These are phyloP conservation scores for Chaetomiaceae sp. DNA, from an alignment of 2,329 filamentous ascomycete species.

Conservation along the genomic window DNA sequence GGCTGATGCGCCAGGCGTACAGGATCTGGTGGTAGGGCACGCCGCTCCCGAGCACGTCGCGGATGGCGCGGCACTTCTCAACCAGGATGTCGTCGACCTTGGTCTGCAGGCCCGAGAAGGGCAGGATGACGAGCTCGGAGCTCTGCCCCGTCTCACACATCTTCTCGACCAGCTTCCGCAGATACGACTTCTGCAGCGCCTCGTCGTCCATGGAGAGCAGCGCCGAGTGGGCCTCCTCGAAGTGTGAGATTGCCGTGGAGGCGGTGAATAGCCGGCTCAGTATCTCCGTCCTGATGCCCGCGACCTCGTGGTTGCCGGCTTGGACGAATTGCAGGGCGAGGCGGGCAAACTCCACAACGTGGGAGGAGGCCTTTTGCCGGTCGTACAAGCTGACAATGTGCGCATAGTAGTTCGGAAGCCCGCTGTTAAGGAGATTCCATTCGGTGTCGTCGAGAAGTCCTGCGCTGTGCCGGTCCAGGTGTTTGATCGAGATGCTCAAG, in stretches of 20 bases:
- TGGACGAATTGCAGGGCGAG: constrained; percentile 62
- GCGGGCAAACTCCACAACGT: constrained; percentile 76
- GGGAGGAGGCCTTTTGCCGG: constrained; percentile 66
- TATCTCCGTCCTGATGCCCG: constrained; percentile 56
- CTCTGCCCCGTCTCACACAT: constrained; percentile 64
- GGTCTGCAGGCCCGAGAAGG: constrained; percentile 70
- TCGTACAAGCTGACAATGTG: constrained; percentile 83
- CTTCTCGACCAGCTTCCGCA: constrained; percentile 62
- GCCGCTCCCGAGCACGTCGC: constrained; percentile 57
- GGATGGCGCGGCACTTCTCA: constrained; percentile 61
- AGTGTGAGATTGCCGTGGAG: constrained; percentile 70
- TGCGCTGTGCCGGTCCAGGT: constrained; percentile 49
- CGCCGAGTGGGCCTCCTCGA: constrained; percentile 74
- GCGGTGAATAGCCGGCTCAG: constrained; percentile 79
- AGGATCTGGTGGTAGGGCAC: constrained; percentile 82
- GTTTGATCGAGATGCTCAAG: constrained; percentile 52
- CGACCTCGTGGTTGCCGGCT: constrained; percentile 19
- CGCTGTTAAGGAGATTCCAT: constrained; percentile 61
- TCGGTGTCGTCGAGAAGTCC: constrained; percentile 72
- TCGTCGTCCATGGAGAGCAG: constrained; percentile 66
- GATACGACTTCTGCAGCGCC: constrained; percentile 63
- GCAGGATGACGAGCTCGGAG: constrained; percentile 64
- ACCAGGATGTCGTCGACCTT: constrained; percentile 74
- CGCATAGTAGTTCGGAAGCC: constrained; percentile 76
- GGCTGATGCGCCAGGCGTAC: constrained; percentile 82